A percentile compares a stretch with the other conserved stretches of the same genome.
phyloP scores from a whole-genome alignment of 2,329 filamentous ascomycete species.

The Chaetomium sp. region DNA sequence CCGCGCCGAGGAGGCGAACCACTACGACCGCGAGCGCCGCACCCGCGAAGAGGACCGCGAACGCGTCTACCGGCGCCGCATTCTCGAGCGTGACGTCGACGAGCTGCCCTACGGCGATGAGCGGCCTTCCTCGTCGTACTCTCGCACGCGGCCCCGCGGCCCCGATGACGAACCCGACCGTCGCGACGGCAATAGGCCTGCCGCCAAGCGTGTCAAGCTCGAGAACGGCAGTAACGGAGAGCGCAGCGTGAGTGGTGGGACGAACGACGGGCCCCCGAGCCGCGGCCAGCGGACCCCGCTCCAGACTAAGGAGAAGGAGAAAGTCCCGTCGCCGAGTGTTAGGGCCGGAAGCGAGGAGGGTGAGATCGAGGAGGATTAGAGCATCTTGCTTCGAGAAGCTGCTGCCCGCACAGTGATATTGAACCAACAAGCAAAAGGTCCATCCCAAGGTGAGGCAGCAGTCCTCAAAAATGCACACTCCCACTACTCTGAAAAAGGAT shows the following conservation, averaged over 20 bases:
- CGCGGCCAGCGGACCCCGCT: constrained; percentile 32
- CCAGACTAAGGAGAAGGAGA: constrained; percentile 15
- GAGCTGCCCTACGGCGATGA: constrained; percentile 88
- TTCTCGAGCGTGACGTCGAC: constrained; percentile 66
- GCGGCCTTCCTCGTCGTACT: constrained; percentile 42
- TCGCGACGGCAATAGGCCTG: constrained; percentile 50
- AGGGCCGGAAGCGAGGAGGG: constrained; percentile 93
- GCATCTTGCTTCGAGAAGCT: not conserved
- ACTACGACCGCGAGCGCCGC: constrained; percentile 80
- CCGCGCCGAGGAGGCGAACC: constrained; percentile 56
- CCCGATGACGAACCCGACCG: constrained; percentile 64
- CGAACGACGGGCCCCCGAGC: constrained; percentile 55
- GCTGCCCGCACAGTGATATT: not conserved
- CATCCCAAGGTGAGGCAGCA: too few species aligned
- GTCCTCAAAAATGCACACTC: too few species aligned
- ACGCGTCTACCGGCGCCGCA: constrained; percentile 73
- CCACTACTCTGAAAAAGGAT: too few species aligned
- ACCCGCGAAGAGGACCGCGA: constrained; percentile 89
- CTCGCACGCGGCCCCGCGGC: constrained; percentile 61
- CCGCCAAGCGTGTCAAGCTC: constrained; percentile 57
- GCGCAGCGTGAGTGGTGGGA: constrained; percentile 2
- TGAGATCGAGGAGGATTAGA: constrained; percentile 81
- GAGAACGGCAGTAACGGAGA: constrained; percentile 35
- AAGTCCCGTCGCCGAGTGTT: constrained; percentile 44
- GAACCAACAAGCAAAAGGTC: too few species aligned